These are phyloP conservation scores for Ettlia oleoabundans DNA, from an alignment of 139 green algal genomes.

Conservation along the genomic window DNA sequence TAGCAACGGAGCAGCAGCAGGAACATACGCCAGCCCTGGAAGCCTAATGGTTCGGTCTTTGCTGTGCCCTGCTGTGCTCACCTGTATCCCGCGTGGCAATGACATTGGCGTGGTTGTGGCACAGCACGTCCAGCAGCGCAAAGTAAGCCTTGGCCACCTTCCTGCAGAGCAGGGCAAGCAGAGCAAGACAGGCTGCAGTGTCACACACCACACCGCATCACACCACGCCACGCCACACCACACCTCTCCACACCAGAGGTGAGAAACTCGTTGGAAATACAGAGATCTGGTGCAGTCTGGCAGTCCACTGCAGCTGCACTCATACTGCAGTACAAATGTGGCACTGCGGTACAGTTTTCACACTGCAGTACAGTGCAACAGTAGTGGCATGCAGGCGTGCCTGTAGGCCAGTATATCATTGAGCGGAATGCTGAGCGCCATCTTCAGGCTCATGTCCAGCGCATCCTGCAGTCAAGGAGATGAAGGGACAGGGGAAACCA, in stretches of 20 bases:
- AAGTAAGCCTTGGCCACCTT: slow-evolving; percentile 88
- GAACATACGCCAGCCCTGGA: neutral
- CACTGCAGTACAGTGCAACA: too few species aligned
- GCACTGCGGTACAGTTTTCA: too few species aligned
- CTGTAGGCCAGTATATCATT: slow-evolving; percentile 81
- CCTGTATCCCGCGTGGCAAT: slow-evolving; percentile 67
- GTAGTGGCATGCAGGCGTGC: slow-evolving; percentile 44
- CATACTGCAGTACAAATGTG: too few species aligned
- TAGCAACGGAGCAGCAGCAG: too few species aligned
- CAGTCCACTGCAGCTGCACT: too few species aligned
- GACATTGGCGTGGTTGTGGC: slow-evolving; percentile 72
- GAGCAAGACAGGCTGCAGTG: too few species aligned
- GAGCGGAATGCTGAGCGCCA: slow-evolving; percentile 80
- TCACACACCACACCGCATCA: too few species aligned
- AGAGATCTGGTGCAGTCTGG: too few species aligned
- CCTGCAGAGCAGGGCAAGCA: slow-evolving; percentile 15
- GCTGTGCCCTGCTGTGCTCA: neutral
- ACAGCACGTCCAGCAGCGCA: slow-evolving; percentile 90
- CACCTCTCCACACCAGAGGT: too few species aligned
- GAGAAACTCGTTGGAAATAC: too few species aligned
- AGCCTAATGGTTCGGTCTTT: neutral
- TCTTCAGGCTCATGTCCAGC: slow-evolving; percentile 85
- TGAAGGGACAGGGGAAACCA: too few species aligned
- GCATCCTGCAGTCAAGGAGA: slow-evolving; percentile 72
- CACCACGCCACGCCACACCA: too few species aligned